phyloP scores from a whole-genome alignment of 345 rosid genomes.

The Citrus australasica region DNA sequence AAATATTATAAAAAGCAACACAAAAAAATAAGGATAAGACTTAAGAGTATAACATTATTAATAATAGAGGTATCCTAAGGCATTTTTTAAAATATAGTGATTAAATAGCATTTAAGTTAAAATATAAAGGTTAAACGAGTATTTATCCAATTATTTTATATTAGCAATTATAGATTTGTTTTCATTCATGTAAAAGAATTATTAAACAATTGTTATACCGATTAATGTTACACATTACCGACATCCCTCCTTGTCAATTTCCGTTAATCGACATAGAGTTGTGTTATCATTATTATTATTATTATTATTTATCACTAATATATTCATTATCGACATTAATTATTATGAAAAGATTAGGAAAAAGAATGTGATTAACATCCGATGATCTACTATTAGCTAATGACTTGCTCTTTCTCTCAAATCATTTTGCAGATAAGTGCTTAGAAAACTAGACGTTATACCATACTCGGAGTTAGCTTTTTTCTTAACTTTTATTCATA shows the following conservation, averaged over 20 bases:
- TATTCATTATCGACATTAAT: neutral
- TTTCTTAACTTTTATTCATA: neutral
- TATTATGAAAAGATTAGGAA: neutral
- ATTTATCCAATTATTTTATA: too few species aligned
- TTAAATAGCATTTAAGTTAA: too few species aligned
- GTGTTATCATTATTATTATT: neutral
- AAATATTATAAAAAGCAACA: too few species aligned
- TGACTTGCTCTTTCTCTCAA: neutral
- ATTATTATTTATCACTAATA: neutral
- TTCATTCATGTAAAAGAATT: neutral
- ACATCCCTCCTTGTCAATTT: neutral
- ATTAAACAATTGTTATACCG: neutral
- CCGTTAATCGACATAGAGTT: neutral
- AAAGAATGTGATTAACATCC: neutral
- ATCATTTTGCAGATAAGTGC: conserved; percentile 8
- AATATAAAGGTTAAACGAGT: too few species aligned
- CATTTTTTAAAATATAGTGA: too few species aligned
- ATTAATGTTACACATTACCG: neutral
- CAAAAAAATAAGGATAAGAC: too few species aligned
- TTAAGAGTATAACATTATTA: too few species aligned
- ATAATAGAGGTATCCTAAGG: too few species aligned
- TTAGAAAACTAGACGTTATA: neutral
- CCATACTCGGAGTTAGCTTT: neutral
- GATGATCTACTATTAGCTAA: neutral
- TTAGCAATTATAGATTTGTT: too few species aligned